A percentile compares a stretch with the other conserved stretches of the same genome.
Evolutionary conservation across 1,284 basidiomycete species (phyloP).

Genomic region (Heterobasidion annosum): DNA sequence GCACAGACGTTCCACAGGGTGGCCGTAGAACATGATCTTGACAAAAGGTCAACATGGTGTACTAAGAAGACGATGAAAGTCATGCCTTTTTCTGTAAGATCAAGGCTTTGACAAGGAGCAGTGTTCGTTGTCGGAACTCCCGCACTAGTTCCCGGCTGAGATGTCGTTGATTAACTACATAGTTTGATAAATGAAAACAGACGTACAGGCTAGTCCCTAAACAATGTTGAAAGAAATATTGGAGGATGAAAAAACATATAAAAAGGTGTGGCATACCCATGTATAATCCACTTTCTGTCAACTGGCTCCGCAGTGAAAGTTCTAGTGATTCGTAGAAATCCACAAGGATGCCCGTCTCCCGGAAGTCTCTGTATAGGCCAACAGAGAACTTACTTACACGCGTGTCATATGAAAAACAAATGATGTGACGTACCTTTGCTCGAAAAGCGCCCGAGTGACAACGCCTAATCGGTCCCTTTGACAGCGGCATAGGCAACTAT

Average conservation of each 20-base stretch:
- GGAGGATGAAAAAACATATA: background rate
- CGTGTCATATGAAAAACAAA: background rate
- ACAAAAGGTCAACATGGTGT: background rate
- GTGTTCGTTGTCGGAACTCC: constrained; percentile 87
- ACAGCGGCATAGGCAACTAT: background rate
- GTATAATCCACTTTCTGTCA: constrained; percentile 77
- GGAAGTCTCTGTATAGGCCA: constrained; percentile 57
- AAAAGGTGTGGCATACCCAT: constrained; percentile 53
- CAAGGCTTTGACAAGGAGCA: constrained; percentile 92
- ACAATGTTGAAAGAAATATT: constrained; percentile 1
- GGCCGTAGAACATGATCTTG: constrained; percentile 94
- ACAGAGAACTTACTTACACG: background rate
- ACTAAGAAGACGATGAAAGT: background rate
- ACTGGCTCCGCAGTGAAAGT: constrained; percentile 51
- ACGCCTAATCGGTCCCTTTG: constrained; percentile 88
- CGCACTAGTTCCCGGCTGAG: constrained; percentile 84
- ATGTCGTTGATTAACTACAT: constrained; percentile 4
- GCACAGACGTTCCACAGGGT: constrained; percentile 93
- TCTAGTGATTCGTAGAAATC: constrained; percentile 78
- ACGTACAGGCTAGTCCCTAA: constrained; percentile 77
- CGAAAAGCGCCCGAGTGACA: constrained; percentile 85
- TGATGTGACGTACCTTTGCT: constrained; percentile 45
- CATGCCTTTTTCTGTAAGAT: constrained; percentile 83
- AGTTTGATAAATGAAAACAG: constrained; percentile 1
- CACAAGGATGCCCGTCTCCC: constrained; percentile 73